Percentiles rank a stretch among this genome's conserved stretches.
phyloP scores from a whole-genome alignment of 768 basidiomycete species.

The Piloderma croceum region DNA sequence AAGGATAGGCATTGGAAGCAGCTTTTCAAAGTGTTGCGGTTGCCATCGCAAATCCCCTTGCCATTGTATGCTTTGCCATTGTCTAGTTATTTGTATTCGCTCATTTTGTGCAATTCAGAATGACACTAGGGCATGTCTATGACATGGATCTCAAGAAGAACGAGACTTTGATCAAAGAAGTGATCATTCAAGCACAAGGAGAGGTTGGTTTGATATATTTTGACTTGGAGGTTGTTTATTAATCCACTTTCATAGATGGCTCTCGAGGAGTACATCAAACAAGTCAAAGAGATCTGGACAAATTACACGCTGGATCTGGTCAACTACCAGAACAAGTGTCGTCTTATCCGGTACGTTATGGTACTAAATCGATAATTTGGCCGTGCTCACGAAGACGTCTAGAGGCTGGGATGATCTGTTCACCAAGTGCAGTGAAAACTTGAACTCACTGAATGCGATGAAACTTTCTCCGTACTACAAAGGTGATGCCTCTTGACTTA shows the following conservation, averaged over 20 bases:
- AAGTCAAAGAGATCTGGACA: constrained; percentile 96
- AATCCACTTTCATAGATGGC: constrained; percentile 66
- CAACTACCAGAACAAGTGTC: constrained; percentile 98
- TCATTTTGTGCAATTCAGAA: constrained; percentile 42
- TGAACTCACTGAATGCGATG: constrained; percentile 96
- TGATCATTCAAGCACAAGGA: constrained; percentile 95
- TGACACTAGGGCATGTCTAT: constrained; percentile 96
- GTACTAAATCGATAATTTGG: background rate
- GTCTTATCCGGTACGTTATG: constrained; percentile 69
- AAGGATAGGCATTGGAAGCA: constrained; percentile 99
- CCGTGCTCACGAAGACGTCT: constrained; percentile 9
- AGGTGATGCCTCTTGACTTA: constrained; percentile 40
- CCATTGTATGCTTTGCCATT: constrained; percentile 47
- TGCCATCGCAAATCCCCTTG: constrained; percentile 71
- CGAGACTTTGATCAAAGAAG: constrained; percentile 85
- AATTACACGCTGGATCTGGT: constrained; percentile 93
- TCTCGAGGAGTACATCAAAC: constrained; percentile 89
- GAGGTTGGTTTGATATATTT: constrained; percentile 49
- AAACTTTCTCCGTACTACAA: constrained; percentile 98
- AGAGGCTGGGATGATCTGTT: constrained; percentile 98
- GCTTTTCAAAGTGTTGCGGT: constrained; percentile 80
- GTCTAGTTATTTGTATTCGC: background rate
- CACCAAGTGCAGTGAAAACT: constrained; percentile 93
- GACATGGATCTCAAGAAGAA: constrained; percentile 95
- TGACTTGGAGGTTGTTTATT: constrained; percentile 10